Conservation (phyloP, 2,329 filamentous ascomycete genomes). For the Aureobasidium vineae region DNA sequence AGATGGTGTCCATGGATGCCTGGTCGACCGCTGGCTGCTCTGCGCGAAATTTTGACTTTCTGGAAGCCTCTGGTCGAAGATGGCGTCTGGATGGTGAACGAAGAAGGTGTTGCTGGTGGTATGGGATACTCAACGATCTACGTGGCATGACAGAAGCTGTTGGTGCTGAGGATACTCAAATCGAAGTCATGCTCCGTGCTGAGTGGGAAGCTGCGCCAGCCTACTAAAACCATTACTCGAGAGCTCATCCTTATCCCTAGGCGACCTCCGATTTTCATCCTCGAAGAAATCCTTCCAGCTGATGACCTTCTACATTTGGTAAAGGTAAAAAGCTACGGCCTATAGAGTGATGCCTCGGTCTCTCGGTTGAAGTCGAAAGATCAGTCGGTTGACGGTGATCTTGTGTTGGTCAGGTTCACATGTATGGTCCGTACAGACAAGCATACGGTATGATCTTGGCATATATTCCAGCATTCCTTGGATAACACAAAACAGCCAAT, state of each 20-base stretch:
- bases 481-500: not conserved
- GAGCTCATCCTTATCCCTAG: not conserved
- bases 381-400: not conserved
- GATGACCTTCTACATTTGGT: not conserved
- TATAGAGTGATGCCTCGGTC: not conserved
- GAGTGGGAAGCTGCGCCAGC: not conserved
- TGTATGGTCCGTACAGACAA: not conserved
- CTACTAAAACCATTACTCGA: not conserved
- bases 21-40: not conserved
- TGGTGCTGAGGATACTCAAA: slow-evolving; percentile 38
- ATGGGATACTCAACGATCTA: not conserved
- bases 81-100: slow-evolving; percentile 41
- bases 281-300: not conserved
- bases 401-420: not conserved
- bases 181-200: not conserved
- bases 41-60: not conserved
- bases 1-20: not conserved
- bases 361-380: not conserved
- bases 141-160: not conserved
- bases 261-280: not conserved
- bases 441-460: slow-evolving; percentile 6
- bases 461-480: not conserved
- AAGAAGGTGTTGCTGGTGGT: slow-evolving; percentile 96
- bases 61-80: not conserved
- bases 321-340: not conserved